Evolutionary conservation across 768 basidiomycete species (phyloP), one percentile per base, ranked within the genome.

Genomic region (Suillus discolor): DNA sequence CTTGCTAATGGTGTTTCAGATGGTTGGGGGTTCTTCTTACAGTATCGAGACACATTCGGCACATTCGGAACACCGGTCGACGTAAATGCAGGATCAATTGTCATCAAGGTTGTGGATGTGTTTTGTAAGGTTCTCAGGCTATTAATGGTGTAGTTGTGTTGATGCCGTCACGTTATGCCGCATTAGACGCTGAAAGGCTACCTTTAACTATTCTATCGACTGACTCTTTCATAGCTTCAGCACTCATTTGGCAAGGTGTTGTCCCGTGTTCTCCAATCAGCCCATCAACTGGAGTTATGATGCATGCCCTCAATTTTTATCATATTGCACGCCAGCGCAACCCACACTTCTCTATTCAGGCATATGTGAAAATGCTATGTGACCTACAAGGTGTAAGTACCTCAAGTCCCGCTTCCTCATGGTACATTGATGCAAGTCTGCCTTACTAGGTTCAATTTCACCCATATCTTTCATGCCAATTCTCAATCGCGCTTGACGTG

Each of bases 281-380:
- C 20, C 66, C 66, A 9, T 34, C 63, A 25, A 53, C 54, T n/a
- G 66, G 23, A 1, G 38, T 67, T 1, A 67, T 63, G 0, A n/a
- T 61, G 4, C 20, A 67, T 4, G 34, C 39, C 11, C 25, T 64
- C 4, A 44, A 69, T 18, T 44, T 71, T 1, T 74, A 62, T 57
- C 61, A 57, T 18, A 23, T 65, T 0, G 55, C 70, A 23, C 66
- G 47, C 3, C 45, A 66, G 0, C 64, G 60, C 16, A 65, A 62
- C n/a, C 74, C 72, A 3, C 69, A 67, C 13, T 66, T 71, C 6
- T 69, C 70, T 3, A 68, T 72, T 6, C 70, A 75, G 51, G 66
- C 69, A 1, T 71, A 67, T 28, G 67, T 73, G 3, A 68, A 70
- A 41, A 62, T 65, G 4, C 28, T 75, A 1, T 70, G 65, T 55